A percentile compares a stretch with the other conserved stretches of the same genome.
Evolutionary conservation across 192 early-diverging fungal genomes (phyloP).

Genomic region (Coemansia sp.): DNA sequence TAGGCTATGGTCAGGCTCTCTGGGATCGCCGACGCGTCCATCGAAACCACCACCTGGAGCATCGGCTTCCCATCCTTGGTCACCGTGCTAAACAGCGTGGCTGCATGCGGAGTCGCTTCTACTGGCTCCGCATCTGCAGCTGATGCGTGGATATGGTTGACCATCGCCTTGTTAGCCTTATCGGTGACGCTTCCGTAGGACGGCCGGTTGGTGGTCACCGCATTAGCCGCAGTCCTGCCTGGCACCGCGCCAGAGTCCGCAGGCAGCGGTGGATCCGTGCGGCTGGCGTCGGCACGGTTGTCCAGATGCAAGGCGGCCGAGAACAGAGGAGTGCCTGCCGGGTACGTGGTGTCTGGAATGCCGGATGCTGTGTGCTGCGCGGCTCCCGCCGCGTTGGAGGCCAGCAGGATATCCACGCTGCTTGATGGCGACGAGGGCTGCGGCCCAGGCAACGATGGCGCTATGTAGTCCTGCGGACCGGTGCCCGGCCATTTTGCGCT

Average conservation of each 20-base stretch:
- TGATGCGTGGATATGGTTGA: conserved; percentile 11
- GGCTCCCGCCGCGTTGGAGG: background rate
- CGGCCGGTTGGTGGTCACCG: conserved; percentile 33
- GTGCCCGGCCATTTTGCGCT: conserved; percentile 22
- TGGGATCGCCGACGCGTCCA: conserved; percentile 18
- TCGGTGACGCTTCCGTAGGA: conserved; percentile 36
- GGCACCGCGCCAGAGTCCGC: background rate
- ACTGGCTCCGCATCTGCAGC: background rate
- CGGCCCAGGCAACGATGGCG: conserved; percentile 22
- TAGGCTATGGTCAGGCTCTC: conserved; percentile 29
- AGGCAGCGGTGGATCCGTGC: background rate
- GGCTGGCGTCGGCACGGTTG: background rate
- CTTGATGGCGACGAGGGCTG: conserved; percentile 7
- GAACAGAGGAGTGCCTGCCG: conserved; percentile 44
- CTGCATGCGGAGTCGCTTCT: conserved; percentile 5
- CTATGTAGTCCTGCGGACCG: conserved; percentile 23
- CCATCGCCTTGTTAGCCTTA: conserved; percentile 4
- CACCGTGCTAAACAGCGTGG: conserved; percentile 30
- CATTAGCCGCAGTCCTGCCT: background rate
- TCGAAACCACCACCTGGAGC: conserved; percentile 41
- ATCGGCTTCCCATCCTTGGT: conserved; percentile 37
- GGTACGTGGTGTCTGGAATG: conserved; percentile 16
- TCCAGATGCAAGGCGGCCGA: background rate
- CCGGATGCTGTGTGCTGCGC: background rate
- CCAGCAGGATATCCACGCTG: conserved; percentile 20